Conservation (phyloP, 1,284 basidiomycete species). For the Ustilago esculenta region DNA sequence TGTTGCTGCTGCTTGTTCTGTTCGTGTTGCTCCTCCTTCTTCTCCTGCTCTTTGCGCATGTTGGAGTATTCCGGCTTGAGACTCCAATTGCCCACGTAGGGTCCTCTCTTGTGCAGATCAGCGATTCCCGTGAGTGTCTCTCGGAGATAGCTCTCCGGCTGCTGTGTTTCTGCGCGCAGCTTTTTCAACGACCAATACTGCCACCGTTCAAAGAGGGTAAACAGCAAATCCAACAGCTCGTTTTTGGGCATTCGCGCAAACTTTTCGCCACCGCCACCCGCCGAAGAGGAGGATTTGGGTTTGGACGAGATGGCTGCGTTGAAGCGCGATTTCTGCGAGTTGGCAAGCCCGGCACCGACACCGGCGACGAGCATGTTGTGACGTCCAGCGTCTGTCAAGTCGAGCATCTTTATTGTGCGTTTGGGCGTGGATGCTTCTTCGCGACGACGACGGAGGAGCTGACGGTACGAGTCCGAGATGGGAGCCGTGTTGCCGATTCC, state of each 20-base stretch:
- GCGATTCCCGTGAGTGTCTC: conserved; percentile 86
- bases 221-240: conserved; percentile 86
- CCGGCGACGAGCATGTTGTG: conserved; percentile 67
- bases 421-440: conserved; percentile 68
- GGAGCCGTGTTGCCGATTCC: conserved; percentile 48
- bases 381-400: conserved; percentile 64
- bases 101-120: conserved; percentile 79
- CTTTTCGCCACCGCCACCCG: conserved; percentile 71
- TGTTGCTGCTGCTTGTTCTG: conserved; percentile 5
- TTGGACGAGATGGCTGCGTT: conserved; percentile 37
- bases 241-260: conserved; percentile 88
- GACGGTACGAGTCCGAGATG: conserved; percentile 68
- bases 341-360: conserved; percentile 47
- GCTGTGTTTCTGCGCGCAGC: conserved; percentile 82
- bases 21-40: background rate
- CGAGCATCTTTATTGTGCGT: conserved; percentile 69
- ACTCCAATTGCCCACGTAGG: conserved; percentile 70
- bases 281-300: conserved; percentile 3
- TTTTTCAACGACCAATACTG: conserved; percentile 85
- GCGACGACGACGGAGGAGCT: conserved; percentile 68
- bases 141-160: conserved; percentile 89
- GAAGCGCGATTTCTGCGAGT: conserved; percentile 40
- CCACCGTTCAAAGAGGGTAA: conserved; percentile 79
- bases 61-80: conserved; percentile 60
- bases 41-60: conserved; percentile 23